These are phyloP conservation scores for Bolboschoenus planiculmis DNA, from an alignment of 176 grass and related monocot genomes.

Conservation along the genomic window DNA sequence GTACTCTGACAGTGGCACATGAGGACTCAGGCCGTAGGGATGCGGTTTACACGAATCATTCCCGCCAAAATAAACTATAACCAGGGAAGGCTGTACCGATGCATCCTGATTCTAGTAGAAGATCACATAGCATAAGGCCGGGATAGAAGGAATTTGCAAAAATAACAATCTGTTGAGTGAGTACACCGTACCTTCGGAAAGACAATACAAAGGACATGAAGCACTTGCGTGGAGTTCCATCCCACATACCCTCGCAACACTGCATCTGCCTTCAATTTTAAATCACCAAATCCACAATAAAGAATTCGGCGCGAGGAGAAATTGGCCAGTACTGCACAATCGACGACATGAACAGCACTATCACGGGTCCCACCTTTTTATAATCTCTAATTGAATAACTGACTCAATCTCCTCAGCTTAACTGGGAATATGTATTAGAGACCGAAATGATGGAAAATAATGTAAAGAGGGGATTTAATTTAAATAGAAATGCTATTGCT, in stretches of 20 bases:
- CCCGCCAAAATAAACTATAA: neutral
- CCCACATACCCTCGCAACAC: neutral
- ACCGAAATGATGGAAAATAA: too few species aligned
- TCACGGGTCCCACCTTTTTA: too few species aligned
- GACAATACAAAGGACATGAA: neutral
- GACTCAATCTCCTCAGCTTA: too few species aligned
- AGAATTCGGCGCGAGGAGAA: neutral
- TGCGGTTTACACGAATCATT: neutral
- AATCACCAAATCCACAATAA: neutral
- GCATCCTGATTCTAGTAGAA: neutral
- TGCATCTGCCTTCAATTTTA: neutral
- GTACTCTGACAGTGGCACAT: constrained; percentile 28
- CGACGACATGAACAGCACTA: too few species aligned
- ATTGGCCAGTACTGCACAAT: too few species aligned
- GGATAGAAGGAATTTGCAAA: neutral
- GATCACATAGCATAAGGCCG: neutral
- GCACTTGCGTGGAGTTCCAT: neutral
- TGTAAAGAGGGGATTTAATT: too few species aligned
- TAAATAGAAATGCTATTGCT: too few species aligned
- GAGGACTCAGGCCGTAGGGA: neutral
- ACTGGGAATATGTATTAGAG: too few species aligned
- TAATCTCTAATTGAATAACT: too few species aligned
- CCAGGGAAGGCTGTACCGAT: neutral
- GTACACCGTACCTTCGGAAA: neutral
- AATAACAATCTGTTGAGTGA: neutral